Base-by-base conservation (phyloP, 2,329 filamentous ascomycete genomes). In the Beauveria sp. region DNA sequence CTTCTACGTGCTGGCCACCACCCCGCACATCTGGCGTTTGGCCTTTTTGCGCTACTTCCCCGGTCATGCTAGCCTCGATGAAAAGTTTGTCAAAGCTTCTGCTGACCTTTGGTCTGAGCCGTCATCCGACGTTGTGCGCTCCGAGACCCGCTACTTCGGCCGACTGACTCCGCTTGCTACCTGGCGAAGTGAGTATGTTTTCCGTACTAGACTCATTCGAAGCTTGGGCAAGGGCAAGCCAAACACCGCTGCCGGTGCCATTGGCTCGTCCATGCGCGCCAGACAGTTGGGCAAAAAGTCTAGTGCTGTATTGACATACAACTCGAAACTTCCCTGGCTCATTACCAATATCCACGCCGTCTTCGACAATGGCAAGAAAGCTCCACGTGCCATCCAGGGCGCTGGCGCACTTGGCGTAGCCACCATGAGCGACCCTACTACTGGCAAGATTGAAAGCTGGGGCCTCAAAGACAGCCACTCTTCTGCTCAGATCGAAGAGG, bases 141-240 rank as follows among this genome's bases (percentile, higher is more conserved):
- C 89, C 1, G 89, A 94, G 69, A 84, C 84, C 67, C 89, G 92
- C 50, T 84, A 85, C 65, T 99, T 97, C 69, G 85, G 90, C 18
- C 86, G 92, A 48, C 80, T 99, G 59, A 96, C 90, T 10, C 81
- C 86, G 3, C 76, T 92, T 63, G 89, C 92, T n/a, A 94, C 92
- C 9, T 97, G 94, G 93, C 85, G 93, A 67, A 97, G 91, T 73
- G 94, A 99, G 73, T 99, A 97, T 69, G 88, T 97, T 53, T 77
- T 96, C 61, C 84, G 94, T 52, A 97, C 92, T 2, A 84, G 91
- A 52, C 82, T 97, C 56, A 77, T 97, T 57, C 85, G 92, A 50
- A 94, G 90, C 64, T 79, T 97, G 61, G 83, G 83, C 52, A 86
- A 91, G 63, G 94, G 93, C 55, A 96, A 92, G 70, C 91, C 93